Evolutionary conservation across 805 yeast species (phyloP).

Genomic region (Brettanomyces custersianus): DNA sequence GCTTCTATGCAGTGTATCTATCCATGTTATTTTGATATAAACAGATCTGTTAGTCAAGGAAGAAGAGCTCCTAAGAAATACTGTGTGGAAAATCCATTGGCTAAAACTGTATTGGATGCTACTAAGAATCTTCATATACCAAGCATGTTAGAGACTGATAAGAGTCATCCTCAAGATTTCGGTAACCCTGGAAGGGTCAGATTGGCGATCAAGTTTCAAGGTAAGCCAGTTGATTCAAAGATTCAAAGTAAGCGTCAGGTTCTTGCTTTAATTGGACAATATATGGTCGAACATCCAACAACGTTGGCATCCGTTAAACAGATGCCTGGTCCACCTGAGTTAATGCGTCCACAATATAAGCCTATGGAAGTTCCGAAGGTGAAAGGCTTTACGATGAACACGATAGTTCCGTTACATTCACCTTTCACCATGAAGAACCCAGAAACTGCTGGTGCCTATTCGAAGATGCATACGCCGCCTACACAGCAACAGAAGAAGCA

Average conservation of each 20-base stretch:
- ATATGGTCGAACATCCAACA: constrained; percentile 60
- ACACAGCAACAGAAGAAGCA: constrained; percentile 10
- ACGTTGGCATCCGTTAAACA: constrained; percentile 53
- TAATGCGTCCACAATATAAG: constrained; percentile 36
- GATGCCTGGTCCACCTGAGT: constrained; percentile 59
- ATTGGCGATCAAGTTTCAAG: constrained; percentile 49
- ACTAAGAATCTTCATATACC: constrained; percentile 23
- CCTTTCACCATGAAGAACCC: constrained; percentile 78
- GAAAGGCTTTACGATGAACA: constrained; percentile 79
- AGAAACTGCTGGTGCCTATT: constrained; percentile 62
- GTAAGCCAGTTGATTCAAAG: constrained; percentile 27
- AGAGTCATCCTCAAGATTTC: constrained; percentile 92
- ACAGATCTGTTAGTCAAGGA: constrained; percentile 70
- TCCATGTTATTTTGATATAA: constrained; percentile 86
- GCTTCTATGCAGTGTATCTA: constrained; percentile 67
- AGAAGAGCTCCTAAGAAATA: constrained; percentile 62
- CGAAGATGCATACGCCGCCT: constrained; percentile 37
- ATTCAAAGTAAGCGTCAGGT: constrained; percentile 56
- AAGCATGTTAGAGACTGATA: constrained; percentile 62
- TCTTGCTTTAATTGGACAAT: constrained; percentile 49
- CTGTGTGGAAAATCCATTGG: constrained; percentile 84
- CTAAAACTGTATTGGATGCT: constrained; percentile 75
- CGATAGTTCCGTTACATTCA: constrained; percentile 82
- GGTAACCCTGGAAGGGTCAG: constrained; percentile 97
- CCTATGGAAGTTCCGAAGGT: constrained; percentile 65